Evolutionary conservation across 768 basidiomycete species (phyloP).

Genomic region (Pholiota microspora): DNA sequence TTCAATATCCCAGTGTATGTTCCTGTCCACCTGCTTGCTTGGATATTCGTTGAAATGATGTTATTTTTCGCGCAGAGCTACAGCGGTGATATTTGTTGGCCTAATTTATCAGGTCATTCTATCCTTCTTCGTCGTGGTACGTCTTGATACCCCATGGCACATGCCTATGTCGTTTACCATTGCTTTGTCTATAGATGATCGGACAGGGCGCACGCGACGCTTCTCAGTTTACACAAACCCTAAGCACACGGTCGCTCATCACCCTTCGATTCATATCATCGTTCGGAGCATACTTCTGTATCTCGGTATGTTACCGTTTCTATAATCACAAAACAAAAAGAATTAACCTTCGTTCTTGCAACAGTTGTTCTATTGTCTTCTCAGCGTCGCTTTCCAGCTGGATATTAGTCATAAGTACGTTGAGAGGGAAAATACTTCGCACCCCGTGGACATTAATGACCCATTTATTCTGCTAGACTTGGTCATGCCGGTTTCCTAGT

Average conservation of each 20-base stretch:
- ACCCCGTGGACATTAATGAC: not conserved
- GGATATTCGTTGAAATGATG: too few species aligned
- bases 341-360: not conserved
- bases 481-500: conserved; percentile 55
- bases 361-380: conserved; percentile 54
- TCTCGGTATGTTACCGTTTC: conserved; percentile 23
- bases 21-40: too few species aligned
- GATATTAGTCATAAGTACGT: conserved; percentile 43
- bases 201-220: conserved; percentile 25
- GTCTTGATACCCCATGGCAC: conserved; percentile 10
- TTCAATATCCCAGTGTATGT: conserved; percentile 60
- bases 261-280: conserved; percentile 24
- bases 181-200: conserved; percentile 26
- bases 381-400: conserved; percentile 57
- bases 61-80: conserved; percentile 33
- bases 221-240: conserved; percentile 24
- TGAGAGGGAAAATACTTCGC: too few species aligned
- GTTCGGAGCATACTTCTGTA: conserved; percentile 26
- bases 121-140: conserved; percentile 42
- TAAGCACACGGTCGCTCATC: conserved; percentile 28
- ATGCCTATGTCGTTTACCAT: not conserved
- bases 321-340: not conserved
- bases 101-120: conserved; percentile 50
- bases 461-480: conserved; percentile 28
- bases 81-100: conserved; percentile 52